Evolutionary conservation across 176 grass and related monocot genomes (phyloP), one percentile per base, ranked within the genome.

Genomic region (Ensete glaucum): DNA sequence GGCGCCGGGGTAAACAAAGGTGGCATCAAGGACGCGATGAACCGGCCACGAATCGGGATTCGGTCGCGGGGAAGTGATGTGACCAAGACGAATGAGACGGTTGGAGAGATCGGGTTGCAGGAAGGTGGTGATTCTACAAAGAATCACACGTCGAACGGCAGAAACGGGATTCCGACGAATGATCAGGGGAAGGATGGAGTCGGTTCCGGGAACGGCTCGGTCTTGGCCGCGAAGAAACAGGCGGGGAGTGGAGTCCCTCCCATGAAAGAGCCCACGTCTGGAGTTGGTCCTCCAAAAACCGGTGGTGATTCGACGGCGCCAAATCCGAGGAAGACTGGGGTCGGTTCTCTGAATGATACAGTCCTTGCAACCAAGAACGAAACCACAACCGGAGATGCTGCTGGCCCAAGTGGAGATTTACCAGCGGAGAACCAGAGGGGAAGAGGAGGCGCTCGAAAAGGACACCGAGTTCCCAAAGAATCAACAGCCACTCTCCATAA

Each of bases 391-490:
- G 9, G 2, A 3, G 8, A 11, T 50, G 43, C 7, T 21, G 57
- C 57, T 60, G 57, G 7, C 1, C 2, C 13, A 14, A 57, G 19
- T 57, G 55, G 55, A 14, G 55, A 17, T 17, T 57, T 17, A 57
- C 43, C 52, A 55, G 24, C 14, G 15, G 71, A 50, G 73, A 77
- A 83, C 51, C 62, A 26, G 70, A 53, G 19, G 43, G 62, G 48
- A 82, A 74, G 23, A 9, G 65, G 53, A 71, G 19, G 43, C 62
- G 29, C 64, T 13, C 11, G 27, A 15, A 69, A 54, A 53, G 66
- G 53, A 83, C 87, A 57, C 13, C 17, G 27, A 49, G n/a, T 19
- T 51, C 79, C 82, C 52, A 80, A 64, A 24, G 73, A 73, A 50
- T 11, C 82, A 48, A 67, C 56, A 54, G 19, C 54, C 57, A 1